Conservation (phyloP, 106 monocot species). For the Allium fistulosum region DNA sequence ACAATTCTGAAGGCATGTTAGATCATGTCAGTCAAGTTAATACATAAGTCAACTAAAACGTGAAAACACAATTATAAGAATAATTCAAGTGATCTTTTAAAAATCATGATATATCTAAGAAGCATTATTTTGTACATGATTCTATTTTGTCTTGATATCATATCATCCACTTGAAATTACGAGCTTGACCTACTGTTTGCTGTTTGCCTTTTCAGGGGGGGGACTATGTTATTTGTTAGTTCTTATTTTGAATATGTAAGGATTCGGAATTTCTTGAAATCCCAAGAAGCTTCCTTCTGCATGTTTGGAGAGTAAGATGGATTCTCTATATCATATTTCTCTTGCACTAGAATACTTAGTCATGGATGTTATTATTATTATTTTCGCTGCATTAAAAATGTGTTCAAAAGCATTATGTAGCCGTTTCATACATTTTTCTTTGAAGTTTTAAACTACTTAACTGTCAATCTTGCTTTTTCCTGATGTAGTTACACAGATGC, state of each 20-base stretch:
- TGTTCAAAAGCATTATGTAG: background rate
- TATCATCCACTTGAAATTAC: background rate
- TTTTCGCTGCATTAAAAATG: too few relatives aligned
- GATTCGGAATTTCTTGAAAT: slow-evolving; percentile 79
- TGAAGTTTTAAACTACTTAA: too few relatives aligned
- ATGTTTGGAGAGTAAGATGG: slow-evolving; percentile 84
- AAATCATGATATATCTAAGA: background rate
- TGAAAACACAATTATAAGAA: too few relatives aligned
- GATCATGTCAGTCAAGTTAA: too few relatives aligned
- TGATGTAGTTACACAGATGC: slow-evolving; percentile 60
- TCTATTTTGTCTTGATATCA: background rate
- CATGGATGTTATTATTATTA: too few relatives aligned
- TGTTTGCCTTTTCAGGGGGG: slow-evolving; percentile 61
- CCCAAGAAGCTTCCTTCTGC: slow-evolving; percentile 88
- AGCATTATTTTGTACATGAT: background rate
- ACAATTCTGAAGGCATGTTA: too few relatives aligned
- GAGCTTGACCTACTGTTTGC: background rate
- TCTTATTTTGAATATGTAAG: slow-evolving; percentile 87
- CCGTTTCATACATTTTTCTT: background rate
- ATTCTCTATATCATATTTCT: background rate
- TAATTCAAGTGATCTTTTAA: too few relatives aligned
- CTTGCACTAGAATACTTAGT: too few relatives aligned
- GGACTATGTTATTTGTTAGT: slow-evolving; percentile 79
- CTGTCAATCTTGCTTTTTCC: background rate
- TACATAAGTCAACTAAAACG: too few relatives aligned